phyloP scores from a whole-genome alignment of 2,329 filamentous ascomycete genomes.

The Fusarium abutilonis region DNA sequence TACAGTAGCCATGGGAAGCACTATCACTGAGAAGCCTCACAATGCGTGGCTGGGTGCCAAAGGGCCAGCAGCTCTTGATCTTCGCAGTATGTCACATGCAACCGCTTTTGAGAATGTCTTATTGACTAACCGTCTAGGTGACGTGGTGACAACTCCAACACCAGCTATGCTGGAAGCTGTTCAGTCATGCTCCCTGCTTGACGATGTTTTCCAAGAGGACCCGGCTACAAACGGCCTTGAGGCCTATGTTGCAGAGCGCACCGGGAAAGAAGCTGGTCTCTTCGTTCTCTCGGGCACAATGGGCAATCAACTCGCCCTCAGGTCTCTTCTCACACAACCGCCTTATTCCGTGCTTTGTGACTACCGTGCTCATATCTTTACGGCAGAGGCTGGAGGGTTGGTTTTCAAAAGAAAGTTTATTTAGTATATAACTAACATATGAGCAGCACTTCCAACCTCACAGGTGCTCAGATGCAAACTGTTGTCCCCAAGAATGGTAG shows the following conservation, averaged over 20 bases:
- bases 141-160: constrained; percentile 76
- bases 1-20: constrained; percentile 29
- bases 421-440: not conserved
- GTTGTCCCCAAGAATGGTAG: constrained; percentile 75
- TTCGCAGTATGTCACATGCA: constrained; percentile 50
- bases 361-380: constrained; percentile 78
- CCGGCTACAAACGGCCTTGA: constrained; percentile 81
- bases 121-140: constrained; percentile 50
- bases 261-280: constrained; percentile 79
- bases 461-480: constrained; percentile 74
- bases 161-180: constrained; percentile 84
- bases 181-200: constrained; percentile 75
- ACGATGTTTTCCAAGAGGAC: constrained; percentile 87
- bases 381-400: constrained; percentile 71
- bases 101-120: not conserved
- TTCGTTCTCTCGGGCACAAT: constrained; percentile 92
- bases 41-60: constrained; percentile 53
- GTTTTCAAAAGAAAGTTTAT: constrained; percentile 23
- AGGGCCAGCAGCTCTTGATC: constrained; percentile 52
- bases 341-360: constrained; percentile 86
- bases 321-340: constrained; percentile 79
- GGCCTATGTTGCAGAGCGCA: constrained; percentile 74
- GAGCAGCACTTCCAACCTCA: constrained; percentile 72
- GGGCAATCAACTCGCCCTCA: constrained; percentile 88
- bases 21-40: constrained; percentile 27